Conservation (phyloP, 83 land plant genomes). For the Thuja plicata region DNA sequence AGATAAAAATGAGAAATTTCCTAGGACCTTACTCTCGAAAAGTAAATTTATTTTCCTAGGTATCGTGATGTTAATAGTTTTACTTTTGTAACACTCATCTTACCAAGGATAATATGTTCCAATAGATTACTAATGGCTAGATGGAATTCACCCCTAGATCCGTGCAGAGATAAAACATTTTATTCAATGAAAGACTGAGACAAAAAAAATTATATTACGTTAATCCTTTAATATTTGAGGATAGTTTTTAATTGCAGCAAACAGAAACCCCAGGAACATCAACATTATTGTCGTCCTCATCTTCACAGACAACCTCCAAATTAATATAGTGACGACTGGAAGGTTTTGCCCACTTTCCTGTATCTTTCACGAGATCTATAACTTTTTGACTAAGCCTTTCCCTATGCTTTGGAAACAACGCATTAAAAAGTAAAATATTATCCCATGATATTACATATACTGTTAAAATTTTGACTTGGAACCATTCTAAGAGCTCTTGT, state of each 20-base stretch:
- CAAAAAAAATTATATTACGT: neutral
- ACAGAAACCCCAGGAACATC: slow-evolving; percentile 83
- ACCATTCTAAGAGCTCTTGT: slow-evolving; percentile 70
- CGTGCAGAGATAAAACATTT: neutral
- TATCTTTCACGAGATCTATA: slow-evolving; percentile 69
- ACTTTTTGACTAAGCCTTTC: slow-evolving; percentile 83
- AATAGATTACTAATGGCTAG: neutral
- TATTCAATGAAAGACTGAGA: neutral
- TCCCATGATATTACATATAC: slow-evolving; percentile 89
- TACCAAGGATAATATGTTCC: neutral
- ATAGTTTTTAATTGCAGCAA: slow-evolving; percentile 32
- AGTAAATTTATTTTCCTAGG: neutral
- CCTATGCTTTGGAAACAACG: slow-evolving; percentile 81
- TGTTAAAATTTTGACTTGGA: slow-evolving; percentile 56
- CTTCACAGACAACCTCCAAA: slow-evolving; percentile 93
- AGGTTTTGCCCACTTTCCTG: slow-evolving; percentile 70
- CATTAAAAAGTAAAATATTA: slow-evolving; percentile 72
- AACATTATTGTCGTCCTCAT: slow-evolving; percentile 81
- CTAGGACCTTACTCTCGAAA: neutral
- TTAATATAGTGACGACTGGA: slow-evolving; percentile 70
- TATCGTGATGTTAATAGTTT: no score
- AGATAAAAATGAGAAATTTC: neutral
- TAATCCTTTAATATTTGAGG: neutral
- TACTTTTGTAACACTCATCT: neutral
- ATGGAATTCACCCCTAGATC: neutral